phyloP scores from a whole-genome alignment of 148 eudicot species.

The Vaccinium myrtillus region DNA sequence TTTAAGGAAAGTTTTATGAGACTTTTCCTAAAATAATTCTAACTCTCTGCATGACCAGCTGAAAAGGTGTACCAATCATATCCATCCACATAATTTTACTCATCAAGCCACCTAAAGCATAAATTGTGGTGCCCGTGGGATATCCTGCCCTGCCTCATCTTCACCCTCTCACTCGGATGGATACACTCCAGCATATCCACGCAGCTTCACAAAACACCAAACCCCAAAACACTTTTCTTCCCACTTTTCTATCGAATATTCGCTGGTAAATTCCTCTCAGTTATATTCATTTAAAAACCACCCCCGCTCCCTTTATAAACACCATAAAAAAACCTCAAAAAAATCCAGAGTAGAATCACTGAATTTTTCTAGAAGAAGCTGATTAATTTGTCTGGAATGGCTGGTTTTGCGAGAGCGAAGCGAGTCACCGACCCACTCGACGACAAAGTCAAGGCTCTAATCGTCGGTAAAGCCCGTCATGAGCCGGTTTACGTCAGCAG shows the following conservation, averaged over 20 bases:
- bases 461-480: conserved; percentile 31
- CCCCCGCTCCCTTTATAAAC: not conserved
- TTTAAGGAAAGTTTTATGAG: no score
- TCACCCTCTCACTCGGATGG: not conserved
- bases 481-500: conserved; percentile 41
- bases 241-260: conserved; percentile 14
- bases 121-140: not conserved
- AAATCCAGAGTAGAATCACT: not conserved
- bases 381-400: conserved; percentile 29
- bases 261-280: conserved; percentile 3
- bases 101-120: not conserved
- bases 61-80: not conserved
- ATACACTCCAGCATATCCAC: not conserved
- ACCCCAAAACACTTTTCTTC: not conserved
- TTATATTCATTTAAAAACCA: not conserved
- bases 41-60: not conserved
- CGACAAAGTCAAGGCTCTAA: conserved; percentile 46
- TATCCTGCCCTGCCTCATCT: not conserved
- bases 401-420: conserved; percentile 35
- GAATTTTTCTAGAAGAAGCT: not conserved
- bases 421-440: conserved; percentile 49
- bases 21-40: no score
- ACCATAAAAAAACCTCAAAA: no score
- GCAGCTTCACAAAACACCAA: not conserved
- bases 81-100: not conserved